Base-by-base conservation (phyloP, 2,329 filamentous ascomycete species). In the Hypoxylon sp. region DNA sequence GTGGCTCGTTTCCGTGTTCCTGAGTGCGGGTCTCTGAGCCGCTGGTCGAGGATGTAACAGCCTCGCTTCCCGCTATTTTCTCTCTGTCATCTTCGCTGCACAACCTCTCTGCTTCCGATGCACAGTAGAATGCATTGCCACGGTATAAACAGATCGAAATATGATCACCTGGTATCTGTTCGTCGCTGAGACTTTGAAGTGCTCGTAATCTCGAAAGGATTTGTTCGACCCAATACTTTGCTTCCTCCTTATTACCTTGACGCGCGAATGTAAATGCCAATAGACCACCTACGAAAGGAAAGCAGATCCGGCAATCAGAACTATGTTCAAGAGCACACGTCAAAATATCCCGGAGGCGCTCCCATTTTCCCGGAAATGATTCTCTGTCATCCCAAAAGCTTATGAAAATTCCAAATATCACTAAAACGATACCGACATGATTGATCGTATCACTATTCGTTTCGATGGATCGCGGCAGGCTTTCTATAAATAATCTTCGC, bases 151-250 rank as follows among this genome's bases (percentile, higher is more conserved):
- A 34, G 21, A 52, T 32, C n/a, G 48, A 50, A 38, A 11, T 38
- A 38, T 52, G 50, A 17, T 52, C n/a, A 23, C 38, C 10, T 4
- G 30, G 32, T 36, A 38, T 38, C 32, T 25, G 50, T 25, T 25
- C 50, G 32, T 17, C 14, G 13, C 25, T 14, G 4, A 50, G 48
- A 34, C n/a, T 38, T 25, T 38, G 32, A 38, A 38, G 30, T 19
- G 14, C 17, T 10, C 6, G 9, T 19, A 25, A 25, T 19, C 11
- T 19, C 9, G 32, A 14, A 30, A 52, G 7, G 17, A 19, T 52
- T 25, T 25, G 50, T 25, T 13, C 28, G 50, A 38, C 5, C 50
- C 50, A 52, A 11, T 38, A 25, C 19, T 17, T 52, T 25, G 50
- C 30, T 38, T 38, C 14, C 17, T 23, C 4, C 21, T 11, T 23